Conservation (phyloP, 2,329 filamentous ascomycete genomes). For the Pseudocercospora vitis region DNA sequence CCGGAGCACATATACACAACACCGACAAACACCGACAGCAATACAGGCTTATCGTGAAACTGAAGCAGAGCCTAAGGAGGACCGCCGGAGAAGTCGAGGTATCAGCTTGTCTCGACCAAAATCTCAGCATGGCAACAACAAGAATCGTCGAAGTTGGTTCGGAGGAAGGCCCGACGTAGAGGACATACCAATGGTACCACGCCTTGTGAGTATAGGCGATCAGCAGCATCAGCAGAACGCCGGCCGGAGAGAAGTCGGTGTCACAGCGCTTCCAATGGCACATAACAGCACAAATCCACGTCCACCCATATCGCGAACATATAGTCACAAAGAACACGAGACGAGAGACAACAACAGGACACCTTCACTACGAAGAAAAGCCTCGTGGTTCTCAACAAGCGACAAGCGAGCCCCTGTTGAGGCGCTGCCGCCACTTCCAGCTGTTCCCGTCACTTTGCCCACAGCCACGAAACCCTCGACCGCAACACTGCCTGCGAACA, state of each 20-base stretch:
- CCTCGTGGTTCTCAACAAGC: conserved; percentile 16
- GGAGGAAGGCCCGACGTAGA: conserved; percentile 25
- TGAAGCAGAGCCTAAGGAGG: conserved; percentile 8
- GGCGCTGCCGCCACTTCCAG: conserved; percentile 19
- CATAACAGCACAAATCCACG: background rate
- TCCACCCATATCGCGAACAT: background rate
- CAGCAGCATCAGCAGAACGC: conserved; percentile 7
- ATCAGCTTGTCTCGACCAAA: conserved; percentile 16
- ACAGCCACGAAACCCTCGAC: conserved; percentile 17
- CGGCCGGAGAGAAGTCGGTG: conserved; percentile 6
- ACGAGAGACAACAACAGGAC: background rate
- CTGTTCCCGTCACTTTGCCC: conserved; percentile 18
- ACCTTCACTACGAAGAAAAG: conserved; percentile 8
- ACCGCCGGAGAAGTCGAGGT: conserved; percentile 14
- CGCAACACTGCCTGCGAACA: conserved; percentile 18
- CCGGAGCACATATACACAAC: conserved; percentile 1
- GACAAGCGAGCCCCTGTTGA: conserved; percentile 11
- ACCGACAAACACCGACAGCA: conserved; percentile 1
- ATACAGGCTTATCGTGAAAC: background rate
- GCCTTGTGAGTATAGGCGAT: conserved; percentile 14
- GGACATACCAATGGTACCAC: conserved; percentile 27
- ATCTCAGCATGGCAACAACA: conserved; percentile 15
- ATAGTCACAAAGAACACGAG: conserved; percentile 6
- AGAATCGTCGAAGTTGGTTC: conserved; percentile 32
- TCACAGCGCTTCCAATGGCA: background rate